Evolutionary conservation across 108 stramenopile species (phyloP).

Genomic region (Cyclotella distinguenda): DNA sequence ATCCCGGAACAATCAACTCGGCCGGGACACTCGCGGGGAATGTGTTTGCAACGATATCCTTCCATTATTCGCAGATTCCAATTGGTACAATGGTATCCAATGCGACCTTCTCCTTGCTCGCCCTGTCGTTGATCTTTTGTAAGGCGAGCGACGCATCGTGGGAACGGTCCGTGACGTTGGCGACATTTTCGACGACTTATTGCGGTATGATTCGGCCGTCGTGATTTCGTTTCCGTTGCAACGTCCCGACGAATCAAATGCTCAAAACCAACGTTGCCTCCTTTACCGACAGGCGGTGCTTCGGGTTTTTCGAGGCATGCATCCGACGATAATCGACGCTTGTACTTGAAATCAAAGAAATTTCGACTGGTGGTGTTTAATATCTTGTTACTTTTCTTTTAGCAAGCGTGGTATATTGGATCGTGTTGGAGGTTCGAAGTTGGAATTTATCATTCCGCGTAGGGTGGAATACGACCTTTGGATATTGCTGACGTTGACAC

Average conservation of each 20-base stretch:
- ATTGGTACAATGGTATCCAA: slow-evolving; percentile 40
- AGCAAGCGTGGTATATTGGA: slow-evolving; percentile 37
- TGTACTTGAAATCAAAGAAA: slow-evolving; percentile 20
- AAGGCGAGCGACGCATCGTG: slow-evolving; percentile 15
- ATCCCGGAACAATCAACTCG: slow-evolving; percentile 34
- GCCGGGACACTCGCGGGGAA: slow-evolving; percentile 16
- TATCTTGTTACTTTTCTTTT: slow-evolving; percentile 29
- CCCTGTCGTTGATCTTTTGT: slow-evolving; percentile 19
- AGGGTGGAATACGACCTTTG: no score
- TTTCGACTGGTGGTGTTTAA: slow-evolving; percentile 13
- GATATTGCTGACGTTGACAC: no score
- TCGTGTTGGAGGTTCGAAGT: background rate
- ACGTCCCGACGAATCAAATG: no score
- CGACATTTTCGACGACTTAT: slow-evolving; percentile 33
- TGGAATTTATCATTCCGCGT: no score
- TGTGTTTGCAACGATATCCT: slow-evolving; percentile 1
- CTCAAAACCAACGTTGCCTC: no score
- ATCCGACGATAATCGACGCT: slow-evolving; percentile 23
- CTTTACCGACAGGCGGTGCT: no score
- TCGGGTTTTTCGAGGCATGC: slow-evolving; percentile 41
- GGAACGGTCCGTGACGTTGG: slow-evolving; percentile 19
- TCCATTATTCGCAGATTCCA: slow-evolving; percentile 19
- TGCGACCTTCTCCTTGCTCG: slow-evolving; percentile 26
- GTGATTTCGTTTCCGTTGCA: no score
- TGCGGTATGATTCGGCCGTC: no score